Percentiles rank a stretch among this genome's conserved stretches.
phyloP scores from a whole-genome alignment of 2,329 filamentous ascomycete species.

The Cryoendolithus antarcticus region DNA sequence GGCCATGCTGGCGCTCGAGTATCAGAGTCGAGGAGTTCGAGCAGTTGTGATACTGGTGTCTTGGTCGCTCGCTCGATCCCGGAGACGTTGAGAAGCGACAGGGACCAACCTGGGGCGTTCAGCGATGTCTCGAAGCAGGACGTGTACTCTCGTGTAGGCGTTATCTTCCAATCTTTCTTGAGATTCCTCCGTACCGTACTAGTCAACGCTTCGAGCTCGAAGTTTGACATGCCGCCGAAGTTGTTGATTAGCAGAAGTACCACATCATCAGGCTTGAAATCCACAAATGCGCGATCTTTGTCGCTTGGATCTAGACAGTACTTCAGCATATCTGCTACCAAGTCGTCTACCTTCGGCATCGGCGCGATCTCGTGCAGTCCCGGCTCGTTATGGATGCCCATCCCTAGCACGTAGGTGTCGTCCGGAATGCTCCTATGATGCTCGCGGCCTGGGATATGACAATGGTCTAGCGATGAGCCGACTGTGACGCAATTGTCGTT shows the following conservation, averaged over 20 bases:
- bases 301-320: slow-evolving; percentile 38
- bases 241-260: slow-evolving; percentile 38
- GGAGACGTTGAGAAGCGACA: slow-evolving; percentile 42
- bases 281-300: slow-evolving; percentile 36
- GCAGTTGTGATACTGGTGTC: slow-evolving; percentile 28
- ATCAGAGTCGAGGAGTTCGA: slow-evolving; percentile 37
- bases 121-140: slow-evolving; percentile 41
- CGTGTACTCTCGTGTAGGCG: slow-evolving; percentile 35
- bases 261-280: slow-evolving; percentile 33
- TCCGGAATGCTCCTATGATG: slow-evolving; percentile 33
- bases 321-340: slow-evolving; percentile 36
- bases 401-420: slow-evolving; percentile 28
- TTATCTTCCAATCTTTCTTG: slow-evolving; percentile 36
- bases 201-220: slow-evolving; percentile 37
- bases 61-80: slow-evolving; percentile 31
- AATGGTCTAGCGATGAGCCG: slow-evolving; percentile 40
- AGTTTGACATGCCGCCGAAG: slow-evolving; percentile 35
- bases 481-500: slow-evolving; percentile 38
- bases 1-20: slow-evolving; percentile 43
- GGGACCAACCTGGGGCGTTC: slow-evolving; percentile 44
- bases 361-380: slow-evolving; percentile 34
- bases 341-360: slow-evolving; percentile 36
- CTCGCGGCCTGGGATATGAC: slow-evolving; percentile 39
- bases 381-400: slow-evolving; percentile 42
- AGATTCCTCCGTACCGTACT: slow-evolving; percentile 29